These are phyloP conservation scores for Auxenochlorella pyrenoidosa DNA, from an alignment of 139 green algal species.

Conservation along the genomic window DNA sequence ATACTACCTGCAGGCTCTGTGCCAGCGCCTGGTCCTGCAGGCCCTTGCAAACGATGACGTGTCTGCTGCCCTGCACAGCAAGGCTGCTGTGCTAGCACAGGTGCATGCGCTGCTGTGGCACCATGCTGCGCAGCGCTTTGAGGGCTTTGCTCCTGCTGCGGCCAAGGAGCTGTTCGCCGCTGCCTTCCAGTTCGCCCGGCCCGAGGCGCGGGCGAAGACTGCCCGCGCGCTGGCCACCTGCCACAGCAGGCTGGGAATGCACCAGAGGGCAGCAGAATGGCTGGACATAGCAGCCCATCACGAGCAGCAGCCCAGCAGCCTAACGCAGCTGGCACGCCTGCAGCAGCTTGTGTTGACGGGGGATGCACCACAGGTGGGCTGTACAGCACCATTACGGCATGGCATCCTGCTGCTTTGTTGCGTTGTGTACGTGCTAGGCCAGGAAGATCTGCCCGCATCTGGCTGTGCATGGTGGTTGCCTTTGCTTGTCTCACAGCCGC, in stretches of 20 bases:
- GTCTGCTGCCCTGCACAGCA: not conserved
- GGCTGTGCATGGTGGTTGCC: not conserved
- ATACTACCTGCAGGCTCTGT: not conserved
- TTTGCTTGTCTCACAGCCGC: not conserved
- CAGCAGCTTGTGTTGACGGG: not conserved
- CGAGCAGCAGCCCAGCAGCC: conserved; percentile 14
- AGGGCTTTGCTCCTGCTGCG: not conserved
- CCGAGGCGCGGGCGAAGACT: not conserved
- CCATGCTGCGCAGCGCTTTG: not conserved
- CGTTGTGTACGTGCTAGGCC: not conserved
- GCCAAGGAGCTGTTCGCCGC: conserved; percentile 23
- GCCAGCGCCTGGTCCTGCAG: conserved; percentile 9
- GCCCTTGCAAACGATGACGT: conserved; percentile 7
- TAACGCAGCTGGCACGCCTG: conserved; percentile 27
- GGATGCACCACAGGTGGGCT: conserved; percentile 11
- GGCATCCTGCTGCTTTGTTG: not conserved
- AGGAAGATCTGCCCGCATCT: not conserved
- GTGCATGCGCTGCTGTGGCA: conserved; percentile 35
- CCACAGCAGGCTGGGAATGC: conserved; percentile 2
- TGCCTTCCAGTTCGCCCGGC: conserved; percentile 1
- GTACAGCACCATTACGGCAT: not conserved
- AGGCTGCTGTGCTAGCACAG: not conserved
- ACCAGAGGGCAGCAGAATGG: conserved; percentile 36
- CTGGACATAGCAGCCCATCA: conserved; percentile 27
- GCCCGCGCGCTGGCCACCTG: conserved; percentile 26